A percentile compares a stretch with the other conserved stretches of the same genome.
These are phyloP conservation scores for Podospora bellae-mahoneyi DNA, from an alignment of 495 filamentous ascomycete species.

Conservation along the genomic window DNA sequence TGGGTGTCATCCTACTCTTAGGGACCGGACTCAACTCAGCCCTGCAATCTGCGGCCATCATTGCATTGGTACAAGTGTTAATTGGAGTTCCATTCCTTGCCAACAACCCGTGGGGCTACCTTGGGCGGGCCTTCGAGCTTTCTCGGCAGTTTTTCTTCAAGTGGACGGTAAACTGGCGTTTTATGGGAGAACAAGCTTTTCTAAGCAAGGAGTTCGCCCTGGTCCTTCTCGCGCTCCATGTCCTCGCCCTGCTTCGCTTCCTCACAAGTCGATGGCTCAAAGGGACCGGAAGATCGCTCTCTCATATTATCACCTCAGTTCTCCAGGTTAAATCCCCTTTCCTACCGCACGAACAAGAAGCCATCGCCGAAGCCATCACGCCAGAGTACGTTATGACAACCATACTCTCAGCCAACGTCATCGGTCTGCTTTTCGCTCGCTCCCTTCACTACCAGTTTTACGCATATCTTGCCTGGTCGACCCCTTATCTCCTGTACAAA, in stretches of 20 bases:
- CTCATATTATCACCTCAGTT: constrained; percentile 50
- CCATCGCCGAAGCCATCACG: constrained; percentile 57
- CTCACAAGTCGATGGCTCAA: constrained; percentile 47
- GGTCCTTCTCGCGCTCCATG: constrained; percentile 64
- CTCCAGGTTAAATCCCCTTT: constrained; percentile 54
- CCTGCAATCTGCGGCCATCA: constrained; percentile 63
- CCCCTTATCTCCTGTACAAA: constrained; percentile 87
- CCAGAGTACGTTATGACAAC: constrained; percentile 73
- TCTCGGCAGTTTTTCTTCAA: constrained; percentile 88
- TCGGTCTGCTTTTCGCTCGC: constrained; percentile 87
- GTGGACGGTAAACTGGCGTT: constrained; percentile 99
- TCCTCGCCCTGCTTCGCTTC: constrained; percentile 62
- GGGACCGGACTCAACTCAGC: constrained; percentile 60
- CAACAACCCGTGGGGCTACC: constrained; percentile 64
- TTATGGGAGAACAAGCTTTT: constrained; percentile 78
- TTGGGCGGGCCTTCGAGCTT: constrained; percentile 81
- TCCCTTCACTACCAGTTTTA: constrained; percentile 98
- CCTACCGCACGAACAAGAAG: constrained; percentile 47
- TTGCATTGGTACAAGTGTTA: constrained; percentile 70
- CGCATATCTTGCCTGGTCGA: constrained; percentile 85
- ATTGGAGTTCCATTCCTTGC: constrained; percentile 76
- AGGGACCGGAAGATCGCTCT: constrained; percentile 44
- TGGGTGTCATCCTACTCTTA: constrained; percentile 69
- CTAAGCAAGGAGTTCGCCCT: constrained; percentile 71
- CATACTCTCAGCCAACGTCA: constrained; percentile 72